Conservation (phyloP, 1,284 basidiomycete genomes). For the Pisolithus thermaeus region DNA sequence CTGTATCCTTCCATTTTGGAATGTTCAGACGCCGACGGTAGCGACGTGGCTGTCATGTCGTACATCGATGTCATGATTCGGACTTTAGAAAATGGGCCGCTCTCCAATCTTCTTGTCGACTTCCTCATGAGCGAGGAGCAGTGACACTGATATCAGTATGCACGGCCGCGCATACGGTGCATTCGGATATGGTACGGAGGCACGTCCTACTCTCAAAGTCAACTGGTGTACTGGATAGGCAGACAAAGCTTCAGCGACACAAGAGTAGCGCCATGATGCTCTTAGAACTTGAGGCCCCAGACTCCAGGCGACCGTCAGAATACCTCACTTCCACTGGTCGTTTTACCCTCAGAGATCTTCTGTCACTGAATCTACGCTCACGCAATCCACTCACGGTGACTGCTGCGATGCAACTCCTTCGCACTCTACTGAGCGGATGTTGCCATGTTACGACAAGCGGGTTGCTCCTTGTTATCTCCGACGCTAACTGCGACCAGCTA, state of each 20-base stretch:
- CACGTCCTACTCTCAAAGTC: constrained; percentile 33
- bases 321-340: constrained; percentile 84
- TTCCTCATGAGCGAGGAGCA: constrained; percentile 81
- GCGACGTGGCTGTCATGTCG: constrained; percentile 94
- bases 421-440: constrained; percentile 68
- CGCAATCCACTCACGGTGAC: constrained; percentile 57
- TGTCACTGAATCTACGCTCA: constrained; percentile 74
- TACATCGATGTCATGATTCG: constrained; percentile 89
- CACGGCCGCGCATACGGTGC: constrained; percentile 41
- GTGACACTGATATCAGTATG: constrained; percentile 50
- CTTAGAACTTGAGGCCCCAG: constrained; percentile 77
- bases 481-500: constrained; percentile 71
- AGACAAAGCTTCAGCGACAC: constrained; percentile 48
- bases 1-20: constrained; percentile 92
- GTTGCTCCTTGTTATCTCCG: constrained; percentile 63
- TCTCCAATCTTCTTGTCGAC: constrained; percentile 66
- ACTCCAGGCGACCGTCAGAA: constrained; percentile 57
- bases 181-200: constrained; percentile 38
- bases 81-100: constrained; percentile 65
- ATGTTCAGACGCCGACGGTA: constrained; percentile 89
- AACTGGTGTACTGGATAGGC: constrained; percentile 28
- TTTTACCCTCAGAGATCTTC: constrained; percentile 85
- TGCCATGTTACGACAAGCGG: constrained; percentile 61
- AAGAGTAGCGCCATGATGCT: constrained; percentile 84
- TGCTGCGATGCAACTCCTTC: constrained; percentile 75